Percentiles rank a stretch among this genome's conserved stretches.
phyloP scores from a whole-genome alignment of 148 eudicot genomes.

The Fagopyrum homotropicum region DNA sequence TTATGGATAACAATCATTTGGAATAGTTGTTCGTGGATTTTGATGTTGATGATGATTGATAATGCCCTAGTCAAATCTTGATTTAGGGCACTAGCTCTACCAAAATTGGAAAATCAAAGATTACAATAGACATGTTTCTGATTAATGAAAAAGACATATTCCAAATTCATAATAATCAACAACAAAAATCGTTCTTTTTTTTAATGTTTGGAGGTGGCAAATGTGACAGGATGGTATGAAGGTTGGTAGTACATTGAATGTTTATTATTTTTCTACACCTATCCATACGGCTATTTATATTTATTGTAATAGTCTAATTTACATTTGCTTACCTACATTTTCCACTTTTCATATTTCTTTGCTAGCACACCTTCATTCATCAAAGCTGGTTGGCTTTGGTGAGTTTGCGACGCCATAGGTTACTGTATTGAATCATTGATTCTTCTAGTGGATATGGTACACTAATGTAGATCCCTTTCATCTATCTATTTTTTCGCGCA shows the following conservation, averaged over 20 bases:
- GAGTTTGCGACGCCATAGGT: neutral
- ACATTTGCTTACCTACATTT: neutral
- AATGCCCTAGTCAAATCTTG: neutral
- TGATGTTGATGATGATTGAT: conserved; percentile 1
- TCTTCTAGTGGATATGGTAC: neutral
- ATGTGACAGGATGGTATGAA: neutral
- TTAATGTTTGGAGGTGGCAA: neutral
- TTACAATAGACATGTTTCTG: neutral
- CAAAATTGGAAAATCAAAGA: neutral
- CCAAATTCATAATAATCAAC: neutral
- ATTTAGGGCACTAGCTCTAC: neutral
- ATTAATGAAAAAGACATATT: neutral
- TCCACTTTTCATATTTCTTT: neutral
- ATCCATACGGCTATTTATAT: neutral
- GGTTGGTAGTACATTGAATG: conserved; percentile 3
- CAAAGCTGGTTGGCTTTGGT: neutral
- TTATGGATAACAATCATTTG: neutral
- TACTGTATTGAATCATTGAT: neutral
- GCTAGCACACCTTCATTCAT: neutral
- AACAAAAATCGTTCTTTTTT: neutral
- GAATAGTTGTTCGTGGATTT: neutral
- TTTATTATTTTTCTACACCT: neutral
- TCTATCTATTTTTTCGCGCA: too few species aligned
- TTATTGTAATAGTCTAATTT: neutral
- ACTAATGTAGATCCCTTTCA: too few species aligned